Evolutionary conservation across 331 rosid species (phyloP).

Genomic region (Cydonia oblonga): DNA sequence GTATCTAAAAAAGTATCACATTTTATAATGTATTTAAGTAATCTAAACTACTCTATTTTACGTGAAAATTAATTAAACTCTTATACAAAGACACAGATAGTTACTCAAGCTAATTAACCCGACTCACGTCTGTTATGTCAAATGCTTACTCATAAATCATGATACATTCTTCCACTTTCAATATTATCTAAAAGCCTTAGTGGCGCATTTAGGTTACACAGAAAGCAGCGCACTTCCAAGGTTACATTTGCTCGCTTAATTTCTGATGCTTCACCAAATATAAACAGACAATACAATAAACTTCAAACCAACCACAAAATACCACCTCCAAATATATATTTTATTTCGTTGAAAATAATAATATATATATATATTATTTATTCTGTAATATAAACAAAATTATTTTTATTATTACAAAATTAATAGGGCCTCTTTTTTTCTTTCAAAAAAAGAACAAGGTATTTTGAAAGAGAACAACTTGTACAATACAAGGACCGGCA

Average conservation of each 20-base stretch:
- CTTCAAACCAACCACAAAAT: background rate
- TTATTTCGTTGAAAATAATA: too few species aligned
- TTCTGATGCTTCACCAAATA: background rate
- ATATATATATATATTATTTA: too few species aligned
- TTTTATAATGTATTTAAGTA: too few species aligned
- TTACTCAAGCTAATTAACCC: too few species aligned
- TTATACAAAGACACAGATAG: too few species aligned
- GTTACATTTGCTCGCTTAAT: background rate
- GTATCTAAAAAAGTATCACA: too few species aligned
- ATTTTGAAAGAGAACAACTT: too few species aligned
- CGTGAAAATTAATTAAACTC: too few species aligned
- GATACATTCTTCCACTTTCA: background rate
- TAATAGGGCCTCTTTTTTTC: rapidly evolving
- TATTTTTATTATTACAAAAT: too few species aligned
- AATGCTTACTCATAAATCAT: background rate
- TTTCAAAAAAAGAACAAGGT: rapidly evolving
- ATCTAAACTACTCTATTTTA: too few species aligned
- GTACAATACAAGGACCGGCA: too few species aligned
- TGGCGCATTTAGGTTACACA: conserved; percentile 14
- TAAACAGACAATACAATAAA: background rate
- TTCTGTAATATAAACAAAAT: background rate
- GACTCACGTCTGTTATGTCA: background rate
- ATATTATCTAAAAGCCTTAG: background rate
- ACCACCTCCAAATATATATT: background rate
- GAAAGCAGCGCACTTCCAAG: background rate